These are phyloP conservation scores for Cinchona pubescens DNA, from an alignment of 257 asterid genomes.

Conservation along the genomic window DNA sequence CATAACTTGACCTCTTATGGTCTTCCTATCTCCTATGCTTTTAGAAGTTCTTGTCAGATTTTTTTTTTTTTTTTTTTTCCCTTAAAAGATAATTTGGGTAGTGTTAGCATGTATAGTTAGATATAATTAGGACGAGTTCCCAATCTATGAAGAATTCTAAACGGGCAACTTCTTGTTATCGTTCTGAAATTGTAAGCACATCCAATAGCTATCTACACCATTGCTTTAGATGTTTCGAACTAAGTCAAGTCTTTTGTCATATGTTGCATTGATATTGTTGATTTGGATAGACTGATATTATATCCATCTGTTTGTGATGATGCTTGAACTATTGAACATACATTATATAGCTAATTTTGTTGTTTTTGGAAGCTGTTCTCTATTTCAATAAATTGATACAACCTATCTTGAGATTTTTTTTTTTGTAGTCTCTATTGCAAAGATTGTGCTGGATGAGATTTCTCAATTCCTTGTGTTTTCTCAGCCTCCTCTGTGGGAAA, in stretches of 20 bases:
- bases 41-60: neutral
- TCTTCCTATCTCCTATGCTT: too few species aligned
- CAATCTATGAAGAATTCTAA: neutral
- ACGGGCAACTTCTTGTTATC: neutral
- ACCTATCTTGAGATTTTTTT: neutral
- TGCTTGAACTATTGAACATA: neutral
- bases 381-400: neutral
- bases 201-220: neutral
- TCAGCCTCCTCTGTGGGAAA: constrained; percentile 96
- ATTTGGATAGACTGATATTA: neutral
- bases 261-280: neutral
- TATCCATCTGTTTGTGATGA: constrained; percentile 3
- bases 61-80: neutral
- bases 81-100: neutral
- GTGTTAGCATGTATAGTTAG: neutral
- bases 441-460: constrained; percentile 12
- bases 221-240: neutral
- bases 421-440: neutral
- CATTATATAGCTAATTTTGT: neutral
- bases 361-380: neutral
- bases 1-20: neutral
- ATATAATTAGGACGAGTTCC: neutral
- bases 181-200: neutral
- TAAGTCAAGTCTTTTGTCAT: neutral
- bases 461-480: constrained; percentile 18